A percentile compares a stretch with the other conserved stretches of the same genome.
Conservation (phyloP, 179 eudicot genomes). For the Corrigiola litoralis region DNA sequence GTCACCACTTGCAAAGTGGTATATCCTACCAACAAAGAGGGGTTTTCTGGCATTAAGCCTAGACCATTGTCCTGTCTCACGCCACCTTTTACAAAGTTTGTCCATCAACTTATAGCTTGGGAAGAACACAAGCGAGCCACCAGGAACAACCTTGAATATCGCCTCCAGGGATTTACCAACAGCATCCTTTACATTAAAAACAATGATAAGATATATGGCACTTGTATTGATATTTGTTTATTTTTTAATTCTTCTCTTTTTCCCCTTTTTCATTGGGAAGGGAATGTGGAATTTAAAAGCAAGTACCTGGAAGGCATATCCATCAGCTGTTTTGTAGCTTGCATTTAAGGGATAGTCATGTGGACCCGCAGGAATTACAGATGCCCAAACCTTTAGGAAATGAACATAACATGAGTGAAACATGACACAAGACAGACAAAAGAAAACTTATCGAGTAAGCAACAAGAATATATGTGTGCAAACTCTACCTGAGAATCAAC, state of each 20-base stretch:
- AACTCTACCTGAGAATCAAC: constrained; percentile 71
- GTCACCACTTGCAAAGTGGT: constrained; percentile 1
- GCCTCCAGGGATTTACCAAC: constrained; percentile 80
- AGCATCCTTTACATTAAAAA: constrained; percentile 52
- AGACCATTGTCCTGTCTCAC: constrained; percentile 94
- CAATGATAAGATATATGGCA: constrained; percentile 7
- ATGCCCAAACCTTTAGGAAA: constrained; percentile 67
- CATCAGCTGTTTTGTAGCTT: constrained; percentile 85
- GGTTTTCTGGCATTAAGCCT: constrained; percentile 66
- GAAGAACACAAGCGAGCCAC: constrained; percentile 89
- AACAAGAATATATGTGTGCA: neutral
- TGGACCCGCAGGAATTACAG: constrained; percentile 69
- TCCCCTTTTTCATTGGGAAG: neutral
- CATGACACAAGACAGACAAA: constrained; percentile 6
- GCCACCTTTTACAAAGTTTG: constrained; percentile 82
- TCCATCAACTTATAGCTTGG: constrained; percentile 99
- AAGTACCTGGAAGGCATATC: constrained; percentile 73
- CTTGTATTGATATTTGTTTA: too few species aligned
- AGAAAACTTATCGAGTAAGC: constrained; percentile 5
- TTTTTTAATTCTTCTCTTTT: too few species aligned
- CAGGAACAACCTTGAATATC: constrained; percentile 79
- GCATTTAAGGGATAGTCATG: constrained; percentile 74
- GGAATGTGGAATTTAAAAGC: neutral
- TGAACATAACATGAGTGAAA: neutral
- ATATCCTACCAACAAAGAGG: constrained; percentile 68